Evolutionary conservation across 108 stramenopile genomes (phyloP).

Genomic region (Aureococcus anophagefferens): DNA sequence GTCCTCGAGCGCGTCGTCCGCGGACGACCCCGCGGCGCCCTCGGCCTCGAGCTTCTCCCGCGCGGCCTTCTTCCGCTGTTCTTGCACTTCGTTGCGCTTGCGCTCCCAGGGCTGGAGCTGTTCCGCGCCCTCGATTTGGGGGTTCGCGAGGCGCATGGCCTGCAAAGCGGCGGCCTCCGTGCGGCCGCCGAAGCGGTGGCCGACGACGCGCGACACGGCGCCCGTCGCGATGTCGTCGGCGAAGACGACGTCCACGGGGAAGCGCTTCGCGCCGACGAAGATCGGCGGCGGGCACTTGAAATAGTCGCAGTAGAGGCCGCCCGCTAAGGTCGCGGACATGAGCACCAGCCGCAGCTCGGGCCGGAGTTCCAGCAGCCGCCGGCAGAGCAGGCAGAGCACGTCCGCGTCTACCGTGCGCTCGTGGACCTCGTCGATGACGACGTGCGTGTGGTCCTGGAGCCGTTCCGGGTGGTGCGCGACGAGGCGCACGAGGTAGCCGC

Average conservation of each 20-base stretch:
- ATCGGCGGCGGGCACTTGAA: slow-evolving; percentile 59
- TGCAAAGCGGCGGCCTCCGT: not conserved
- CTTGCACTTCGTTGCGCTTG: not conserved
- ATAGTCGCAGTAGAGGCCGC: slow-evolving; percentile 65
- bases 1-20: not conserved
- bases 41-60: no score
- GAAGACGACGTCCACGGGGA: slow-evolving; percentile 67
- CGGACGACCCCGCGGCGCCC: no score
- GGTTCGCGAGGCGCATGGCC: not conserved
- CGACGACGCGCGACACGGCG: slow-evolving; percentile 10
- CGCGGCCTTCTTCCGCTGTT: not conserved
- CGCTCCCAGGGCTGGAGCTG: not conserved
- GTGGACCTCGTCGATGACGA: slow-evolving; percentile 79
- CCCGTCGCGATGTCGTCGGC: slow-evolving; percentile 52
- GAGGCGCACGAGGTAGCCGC: slow-evolving; percentile 76
- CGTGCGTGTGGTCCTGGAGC: slow-evolving; percentile 59
- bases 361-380: slow-evolving; percentile 56
- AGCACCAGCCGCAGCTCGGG: slow-evolving; percentile 66
- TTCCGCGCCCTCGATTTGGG: not conserved
- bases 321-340: slow-evolving; percentile 83
- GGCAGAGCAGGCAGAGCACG: slow-evolving; percentile 67
- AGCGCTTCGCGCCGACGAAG: slow-evolving; percentile 63
- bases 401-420: slow-evolving; percentile 67
- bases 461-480: slow-evolving; percentile 69
- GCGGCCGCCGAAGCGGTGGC: not conserved